phyloP scores from a whole-genome alignment of 768 basidiomycete genomes.

The Mycena indigotica region DNA sequence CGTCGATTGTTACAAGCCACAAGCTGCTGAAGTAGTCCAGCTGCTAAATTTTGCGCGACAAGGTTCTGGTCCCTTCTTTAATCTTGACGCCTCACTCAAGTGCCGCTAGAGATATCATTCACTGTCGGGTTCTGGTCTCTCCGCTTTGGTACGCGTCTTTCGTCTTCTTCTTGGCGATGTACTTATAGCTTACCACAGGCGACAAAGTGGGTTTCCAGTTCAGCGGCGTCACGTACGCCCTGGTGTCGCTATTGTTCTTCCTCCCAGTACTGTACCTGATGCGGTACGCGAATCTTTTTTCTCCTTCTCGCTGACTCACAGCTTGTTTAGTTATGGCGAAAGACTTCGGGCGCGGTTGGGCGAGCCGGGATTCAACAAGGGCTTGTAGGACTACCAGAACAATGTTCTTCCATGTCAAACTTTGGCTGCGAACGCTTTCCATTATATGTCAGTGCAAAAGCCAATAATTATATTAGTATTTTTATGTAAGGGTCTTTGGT shows the following conservation, averaged over 20 bases:
- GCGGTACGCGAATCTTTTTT: constrained; percentile 8
- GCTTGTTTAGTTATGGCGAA: constrained; percentile 11
- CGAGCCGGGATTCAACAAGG: constrained; percentile 18
- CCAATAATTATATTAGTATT: no score
- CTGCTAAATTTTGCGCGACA: constrained; percentile 23
- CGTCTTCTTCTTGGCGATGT: constrained; percentile 24
- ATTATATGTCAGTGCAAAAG: no score
- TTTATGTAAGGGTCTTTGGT: no score
- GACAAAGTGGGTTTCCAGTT: constrained; percentile 22
- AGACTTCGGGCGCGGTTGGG: constrained; percentile 18
- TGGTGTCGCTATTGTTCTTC: constrained; percentile 19
- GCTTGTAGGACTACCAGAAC: no score
- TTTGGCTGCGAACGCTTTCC: no score
- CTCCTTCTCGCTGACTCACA: neutral
- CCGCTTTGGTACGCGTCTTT: constrained; percentile 3
- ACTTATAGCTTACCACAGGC: constrained; percentile 4
- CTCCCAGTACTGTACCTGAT: constrained; percentile 20
- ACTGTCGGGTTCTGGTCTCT: constrained; percentile 22
- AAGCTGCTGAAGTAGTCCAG: constrained; percentile 23
- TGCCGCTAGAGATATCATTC: constrained; percentile 13
- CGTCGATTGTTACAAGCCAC: constrained; percentile 26
- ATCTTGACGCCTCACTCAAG: neutral
- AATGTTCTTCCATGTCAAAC: no score
- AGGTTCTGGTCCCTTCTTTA: neutral
- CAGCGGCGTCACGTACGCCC: constrained; percentile 21